Evolutionary conservation across 371 early-diverging fungal genomes (phyloP), one percentile per base, ranked within the genome.

Genomic region (Rhizopus arrhizus): DNA sequence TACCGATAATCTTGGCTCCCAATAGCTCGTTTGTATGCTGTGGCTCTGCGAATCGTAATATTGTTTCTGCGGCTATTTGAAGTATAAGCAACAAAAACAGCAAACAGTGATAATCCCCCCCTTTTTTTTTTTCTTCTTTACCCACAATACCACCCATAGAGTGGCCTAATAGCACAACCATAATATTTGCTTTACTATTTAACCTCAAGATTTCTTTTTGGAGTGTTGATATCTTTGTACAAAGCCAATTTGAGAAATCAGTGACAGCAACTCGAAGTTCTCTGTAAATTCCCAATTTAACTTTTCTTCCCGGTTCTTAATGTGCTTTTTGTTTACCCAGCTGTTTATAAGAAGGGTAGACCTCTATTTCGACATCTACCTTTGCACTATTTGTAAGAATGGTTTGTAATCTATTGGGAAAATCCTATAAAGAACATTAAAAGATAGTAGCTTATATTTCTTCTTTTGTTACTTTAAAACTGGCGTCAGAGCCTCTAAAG

Each of bases 131-230:
- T 10, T 15, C n/a, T 31, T 13, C 55, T 74, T 72, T 82, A 86
- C 86, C 78, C 3, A 86, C 84, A 59, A 86, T 70, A 32, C 87
- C 87, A 47, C 87, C 87, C 84, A 86, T 85, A 2, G 85, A 85
- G 56, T 86, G 87, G 0, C 85, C 87, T 9, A 77, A 47, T 12
- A 82, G 43, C 13, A 71, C 69, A 47, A 80, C 58, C 63, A 73
- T 66, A 1, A 77, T 57, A 10, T 68, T 75, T 42, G 80, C 80
- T 2, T 64, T 72, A 4, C 61, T 61, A 31, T 56, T 52, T 34
- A 60, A 15, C 47, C 68, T 38, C 15, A 58, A 43, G 47, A 62
- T 56, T 40, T 62, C 62, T 28, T 64, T 48, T 38, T 75, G 54
- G 41, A 75, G 72, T 38, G 28, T 47, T 16, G 70, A 56, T n/a